phyloP scores from a whole-genome alignment of 2,329 filamentous ascomycete genomes.

The Curvularia eragrostidis region DNA sequence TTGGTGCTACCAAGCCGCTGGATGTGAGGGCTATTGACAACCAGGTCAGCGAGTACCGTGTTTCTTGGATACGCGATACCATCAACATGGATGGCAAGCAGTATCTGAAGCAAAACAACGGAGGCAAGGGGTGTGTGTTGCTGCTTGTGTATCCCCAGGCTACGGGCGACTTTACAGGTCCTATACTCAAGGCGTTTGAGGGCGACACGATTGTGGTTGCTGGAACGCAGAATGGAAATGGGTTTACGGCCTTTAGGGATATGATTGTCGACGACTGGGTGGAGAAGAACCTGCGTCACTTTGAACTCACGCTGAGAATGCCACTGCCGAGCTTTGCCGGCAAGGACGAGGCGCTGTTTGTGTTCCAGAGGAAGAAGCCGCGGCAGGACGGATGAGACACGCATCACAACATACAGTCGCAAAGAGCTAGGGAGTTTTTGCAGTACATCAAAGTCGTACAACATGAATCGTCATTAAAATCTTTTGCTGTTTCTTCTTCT shows the following conservation, averaged over 20 bases:
- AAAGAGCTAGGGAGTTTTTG: not conserved
- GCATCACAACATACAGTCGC: not conserved
- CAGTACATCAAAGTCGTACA: conserved; percentile 3
- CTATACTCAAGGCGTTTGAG: conserved; percentile 65
- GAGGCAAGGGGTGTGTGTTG: conserved; percentile 64
- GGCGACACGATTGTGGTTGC: conserved; percentile 73
- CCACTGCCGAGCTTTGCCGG: conserved; percentile 76
- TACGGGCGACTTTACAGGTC: conserved; percentile 69
- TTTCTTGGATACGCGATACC: conserved; percentile 72
- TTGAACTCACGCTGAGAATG: conserved; percentile 68
- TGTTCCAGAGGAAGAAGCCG: conserved; percentile 58
- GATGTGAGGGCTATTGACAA: conserved; percentile 69
- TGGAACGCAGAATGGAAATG: conserved; percentile 76
- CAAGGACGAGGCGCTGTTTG: conserved; percentile 77
- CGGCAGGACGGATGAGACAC: not conserved
- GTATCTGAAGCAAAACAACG: conserved; percentile 58
- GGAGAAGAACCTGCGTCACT: conserved; percentile 62
- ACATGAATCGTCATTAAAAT: not conserved
- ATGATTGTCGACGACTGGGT: conserved; percentile 72
- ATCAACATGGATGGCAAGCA: conserved; percentile 65
- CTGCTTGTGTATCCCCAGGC: conserved; percentile 77
- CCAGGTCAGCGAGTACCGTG: conserved; percentile 71
- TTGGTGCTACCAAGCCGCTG: conserved; percentile 62
- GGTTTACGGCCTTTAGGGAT: conserved; percentile 73
- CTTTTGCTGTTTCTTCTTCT: not conserved